These are phyloP conservation scores for Thuja plicata DNA, from an alignment of 83 land plant species.

Conservation along the genomic window DNA sequence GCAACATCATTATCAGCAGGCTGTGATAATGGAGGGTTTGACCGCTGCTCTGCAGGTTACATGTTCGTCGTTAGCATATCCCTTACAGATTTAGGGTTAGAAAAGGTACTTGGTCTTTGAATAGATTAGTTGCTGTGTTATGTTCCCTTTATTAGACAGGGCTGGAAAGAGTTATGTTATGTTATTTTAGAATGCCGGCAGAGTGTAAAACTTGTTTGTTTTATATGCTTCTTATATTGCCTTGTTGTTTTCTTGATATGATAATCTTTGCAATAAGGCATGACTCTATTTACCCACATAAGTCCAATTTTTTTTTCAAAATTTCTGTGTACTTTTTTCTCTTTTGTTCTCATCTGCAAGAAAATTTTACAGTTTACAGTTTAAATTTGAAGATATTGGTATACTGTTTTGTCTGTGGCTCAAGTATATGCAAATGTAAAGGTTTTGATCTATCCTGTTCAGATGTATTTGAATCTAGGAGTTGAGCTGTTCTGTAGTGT, in stretches of 20 bases:
- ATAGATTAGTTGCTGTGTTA: background rate
- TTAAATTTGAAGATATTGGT: background rate
- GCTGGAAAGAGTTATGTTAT: background rate
- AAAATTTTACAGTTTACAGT: background rate
- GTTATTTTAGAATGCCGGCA: background rate
- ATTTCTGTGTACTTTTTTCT: too few species aligned
- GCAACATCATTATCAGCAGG: constrained; percentile 90
- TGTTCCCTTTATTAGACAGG: background rate
- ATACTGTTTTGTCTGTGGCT: background rate
- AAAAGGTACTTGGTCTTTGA: constrained; percentile 45
- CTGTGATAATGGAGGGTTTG: constrained; percentile 86
- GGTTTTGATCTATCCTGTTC: background rate
- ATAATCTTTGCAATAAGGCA: background rate
- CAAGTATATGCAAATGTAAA: background rate
- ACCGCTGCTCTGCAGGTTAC: constrained; percentile 80
- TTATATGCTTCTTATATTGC: background rate
- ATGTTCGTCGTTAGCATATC: constrained; percentile 71
- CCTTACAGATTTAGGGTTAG: constrained; percentile 84
- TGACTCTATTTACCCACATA: background rate
- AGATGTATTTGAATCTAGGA: background rate
- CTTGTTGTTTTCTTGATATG: background rate
- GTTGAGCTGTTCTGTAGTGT: background rate
- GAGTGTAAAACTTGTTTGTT: background rate
- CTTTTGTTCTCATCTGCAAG: background rate
- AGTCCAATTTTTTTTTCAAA: background rate